Evolutionary conservation across 192 early-diverging fungal genomes (phyloP).

Genomic region (Phlyctochytrium planicorne): DNA sequence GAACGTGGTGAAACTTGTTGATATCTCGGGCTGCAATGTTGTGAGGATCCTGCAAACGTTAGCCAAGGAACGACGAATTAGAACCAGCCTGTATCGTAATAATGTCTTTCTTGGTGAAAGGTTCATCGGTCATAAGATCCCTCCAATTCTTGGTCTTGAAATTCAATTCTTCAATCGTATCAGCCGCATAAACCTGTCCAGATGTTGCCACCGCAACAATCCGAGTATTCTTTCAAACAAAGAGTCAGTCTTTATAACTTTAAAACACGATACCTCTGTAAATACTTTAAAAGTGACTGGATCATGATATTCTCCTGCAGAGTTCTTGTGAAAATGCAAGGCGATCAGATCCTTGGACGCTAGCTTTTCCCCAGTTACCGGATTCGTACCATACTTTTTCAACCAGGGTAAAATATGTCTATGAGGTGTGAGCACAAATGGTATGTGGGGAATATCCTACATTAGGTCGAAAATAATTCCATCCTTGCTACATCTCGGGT

Average conservation of each 20-base stretch:
- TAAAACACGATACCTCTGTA: conserved; percentile 61
- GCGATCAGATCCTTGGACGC: conserved; percentile 69
- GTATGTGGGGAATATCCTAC: conserved; percentile 22
- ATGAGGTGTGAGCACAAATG: conserved; percentile 1
- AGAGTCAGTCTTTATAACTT: background rate
- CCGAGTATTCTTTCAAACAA: conserved; percentile 42
- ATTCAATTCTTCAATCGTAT: conserved; percentile 84
- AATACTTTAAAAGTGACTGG: conserved; percentile 91
- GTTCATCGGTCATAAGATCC: conserved; percentile 84
- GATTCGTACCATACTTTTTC: conserved; percentile 76
- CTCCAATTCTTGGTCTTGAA: conserved; percentile 81
- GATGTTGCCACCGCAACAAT: conserved; percentile 83
- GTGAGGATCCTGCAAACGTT: conserved; percentile 68
- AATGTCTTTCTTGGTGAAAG: conserved; percentile 84
- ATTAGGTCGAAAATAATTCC: conserved; percentile 87
- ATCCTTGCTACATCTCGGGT: conserved; percentile 81
- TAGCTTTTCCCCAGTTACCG: conserved; percentile 75
- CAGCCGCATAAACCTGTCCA: conserved; percentile 86
- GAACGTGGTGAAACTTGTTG: conserved; percentile 72
- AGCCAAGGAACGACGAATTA: conserved; percentile 11
- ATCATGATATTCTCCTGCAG: conserved; percentile 78
- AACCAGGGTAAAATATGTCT: conserved; percentile 76
- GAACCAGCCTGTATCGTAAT: conserved; percentile 73
- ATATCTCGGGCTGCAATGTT: conserved; percentile 66
- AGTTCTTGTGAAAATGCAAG: conserved; percentile 81